A percentile compares a stretch with the other conserved stretches of the same genome.
Conservation (phyloP, 768 basidiomycete species). For the Termitomyces sp. region DNA sequence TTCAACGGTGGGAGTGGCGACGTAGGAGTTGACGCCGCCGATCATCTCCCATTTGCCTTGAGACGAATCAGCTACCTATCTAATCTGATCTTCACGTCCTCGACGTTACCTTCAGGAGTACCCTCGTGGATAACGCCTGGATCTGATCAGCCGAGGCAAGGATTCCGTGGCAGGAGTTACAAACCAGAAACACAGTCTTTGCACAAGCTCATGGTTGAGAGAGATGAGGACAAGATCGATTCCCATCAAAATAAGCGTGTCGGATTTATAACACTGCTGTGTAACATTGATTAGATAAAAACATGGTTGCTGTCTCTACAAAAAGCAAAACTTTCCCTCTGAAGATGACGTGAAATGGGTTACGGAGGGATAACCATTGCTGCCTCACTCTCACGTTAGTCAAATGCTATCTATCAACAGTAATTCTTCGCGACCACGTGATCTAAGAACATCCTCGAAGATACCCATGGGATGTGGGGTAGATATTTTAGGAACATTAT, state of each 20-base stretch:
- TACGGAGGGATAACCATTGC: no score
- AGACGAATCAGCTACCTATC: neutral
- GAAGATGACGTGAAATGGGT: no score
- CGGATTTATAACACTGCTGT: neutral
- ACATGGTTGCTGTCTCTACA: neutral
- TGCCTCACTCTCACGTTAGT: no score
- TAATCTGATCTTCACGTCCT: neutral
- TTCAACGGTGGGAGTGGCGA: constrained; percentile 44
- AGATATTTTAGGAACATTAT: no score
- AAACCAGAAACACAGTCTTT: constrained; percentile 50
- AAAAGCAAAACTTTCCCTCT: neutral
- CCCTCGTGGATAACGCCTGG: constrained; percentile 50
- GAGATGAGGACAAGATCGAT: no score
- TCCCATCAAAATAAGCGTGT: no score
- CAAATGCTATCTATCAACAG: no score
- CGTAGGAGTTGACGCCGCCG: constrained; percentile 44
- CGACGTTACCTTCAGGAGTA: constrained; percentile 31
- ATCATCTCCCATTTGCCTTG: constrained; percentile 44
- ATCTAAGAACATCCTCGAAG: no score
- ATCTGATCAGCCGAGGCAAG: neutral
- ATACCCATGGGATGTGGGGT: no score
- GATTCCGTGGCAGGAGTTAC: neutral
- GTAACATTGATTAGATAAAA: neutral
- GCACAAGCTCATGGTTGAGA: constrained; percentile 27
- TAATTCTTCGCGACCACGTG: no score